Base-by-base conservation (phyloP, 2,329 filamentous ascomycete genomes). In the Cladosporium sp. region DNA sequence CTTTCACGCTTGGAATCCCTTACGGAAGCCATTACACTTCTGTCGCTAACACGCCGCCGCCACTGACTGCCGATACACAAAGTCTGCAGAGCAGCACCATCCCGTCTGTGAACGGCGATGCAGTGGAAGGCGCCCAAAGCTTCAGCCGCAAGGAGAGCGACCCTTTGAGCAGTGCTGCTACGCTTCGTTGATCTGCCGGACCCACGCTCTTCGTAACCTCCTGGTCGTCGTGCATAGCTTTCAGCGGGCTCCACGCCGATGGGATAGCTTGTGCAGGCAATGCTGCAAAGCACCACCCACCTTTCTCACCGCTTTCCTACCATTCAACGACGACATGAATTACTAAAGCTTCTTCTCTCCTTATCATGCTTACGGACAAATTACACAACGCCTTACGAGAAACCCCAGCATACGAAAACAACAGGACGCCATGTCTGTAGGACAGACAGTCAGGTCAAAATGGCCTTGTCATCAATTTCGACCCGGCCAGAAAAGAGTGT, bases 71-170 rank as follows among this genome's bases (percentile, higher is more conserved):
- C 14, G 70, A 72, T 49, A 71, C 72, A 30, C 73, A 71, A 57
- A 74, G 72, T 62, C 61, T 73, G 65, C 71, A 74, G 55, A 73
- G 70, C 67, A 72, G 71, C n/a, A 66, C 65, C 7, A 62, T 74
- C 12, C 70, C 69, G 30, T 75, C 75, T 55, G 57, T 76, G 66
- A 76, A 76, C 51, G 74, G 75, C 32, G 76, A 78, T 64, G 69
- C 75, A 44, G 71, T 76, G 38, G 76, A 77, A 65, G 76, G 75
- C 18, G 76, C 75, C 12, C 61, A 64, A 15, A 61, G 44, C 24
- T 14, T 36, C 7, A 36, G 59, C n/a, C 59, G 59, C 12, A 61
- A 61, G 30, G 59, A 32, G 5, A 61, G 59, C 30, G 59, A 61
- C 7, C 59, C 44, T 52, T 14, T 47, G 8, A 21, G 28, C 28